A percentile compares a stretch with the other conserved stretches of the same genome.
phyloP scores from a whole-genome alignment of 2,329 filamentous ascomycete genomes.

The Calonectria pseudoturangicola region DNA sequence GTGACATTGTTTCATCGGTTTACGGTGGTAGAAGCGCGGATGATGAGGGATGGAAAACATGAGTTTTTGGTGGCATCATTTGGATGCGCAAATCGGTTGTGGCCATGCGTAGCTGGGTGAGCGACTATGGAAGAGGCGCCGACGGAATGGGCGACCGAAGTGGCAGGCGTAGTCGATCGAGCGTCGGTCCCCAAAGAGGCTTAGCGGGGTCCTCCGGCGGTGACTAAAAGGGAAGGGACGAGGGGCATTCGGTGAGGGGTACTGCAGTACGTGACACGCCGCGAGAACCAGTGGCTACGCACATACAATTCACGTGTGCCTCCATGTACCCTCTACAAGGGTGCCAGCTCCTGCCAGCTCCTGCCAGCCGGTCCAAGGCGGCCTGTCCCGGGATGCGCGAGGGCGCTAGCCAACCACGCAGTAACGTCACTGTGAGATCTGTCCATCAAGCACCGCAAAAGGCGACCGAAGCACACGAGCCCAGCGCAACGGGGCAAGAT shows the following conservation, averaged over 20 bases:
- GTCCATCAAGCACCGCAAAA: slow-evolving; percentile 36
- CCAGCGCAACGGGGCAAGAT: slow-evolving; percentile 26
- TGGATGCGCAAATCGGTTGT: slow-evolving; percentile 40
- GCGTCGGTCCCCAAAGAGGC: slow-evolving; percentile 60
- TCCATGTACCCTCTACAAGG: slow-evolving; percentile 33
- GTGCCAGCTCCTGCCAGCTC: not conserved
- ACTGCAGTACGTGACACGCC: slow-evolving; percentile 40
- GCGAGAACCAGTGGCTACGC: slow-evolving; percentile 37
- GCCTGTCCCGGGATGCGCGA: slow-evolving; percentile 33
- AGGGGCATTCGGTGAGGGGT: slow-evolving; percentile 38
- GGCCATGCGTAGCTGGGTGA: slow-evolving; percentile 41
- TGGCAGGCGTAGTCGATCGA: slow-evolving; percentile 46
- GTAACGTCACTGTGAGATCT: slow-evolving; percentile 37
- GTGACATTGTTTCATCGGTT: slow-evolving; percentile 46
- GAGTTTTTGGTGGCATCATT: slow-evolving; percentile 47
- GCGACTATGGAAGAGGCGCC: slow-evolving; percentile 46
- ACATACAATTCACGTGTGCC: slow-evolving; percentile 48
- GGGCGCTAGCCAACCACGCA: slow-evolving; percentile 28
- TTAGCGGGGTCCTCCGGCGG: slow-evolving; percentile 54
- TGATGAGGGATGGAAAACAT: slow-evolving; percentile 35
- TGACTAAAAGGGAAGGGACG: slow-evolving; percentile 48
- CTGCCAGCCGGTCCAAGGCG: slow-evolving; percentile 2
- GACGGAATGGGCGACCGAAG: slow-evolving; percentile 48
- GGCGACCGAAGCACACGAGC: slow-evolving; percentile 36
- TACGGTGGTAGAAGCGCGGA: slow-evolving; percentile 38